Conservation (phyloP, 306 rosid genomes). For the Myrica gale region DNA sequence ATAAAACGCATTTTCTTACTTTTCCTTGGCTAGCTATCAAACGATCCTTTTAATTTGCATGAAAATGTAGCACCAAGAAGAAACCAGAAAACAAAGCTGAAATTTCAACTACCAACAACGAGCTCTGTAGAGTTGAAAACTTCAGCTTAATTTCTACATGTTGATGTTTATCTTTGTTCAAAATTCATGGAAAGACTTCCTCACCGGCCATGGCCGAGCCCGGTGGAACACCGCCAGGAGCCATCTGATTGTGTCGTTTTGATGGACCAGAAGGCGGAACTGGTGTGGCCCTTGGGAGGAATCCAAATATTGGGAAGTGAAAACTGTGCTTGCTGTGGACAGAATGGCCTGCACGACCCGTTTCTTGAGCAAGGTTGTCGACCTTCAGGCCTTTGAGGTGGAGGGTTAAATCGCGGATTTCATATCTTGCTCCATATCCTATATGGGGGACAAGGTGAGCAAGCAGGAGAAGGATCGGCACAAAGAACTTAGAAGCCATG, state of each 20-base stretch:
- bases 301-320: neutral
- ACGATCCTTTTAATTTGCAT: neutral
- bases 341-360: neutral
- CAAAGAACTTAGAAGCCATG: neutral
- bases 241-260: neutral
- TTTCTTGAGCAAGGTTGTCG: neutral
- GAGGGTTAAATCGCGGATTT: neutral
- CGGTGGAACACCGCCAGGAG: neutral
- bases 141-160: too few relatives aligned
- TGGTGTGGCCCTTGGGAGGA: neutral
- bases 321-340: neutral
- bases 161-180: neutral
- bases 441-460: neutral
- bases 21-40: neutral
- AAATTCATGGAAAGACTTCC: neutral
- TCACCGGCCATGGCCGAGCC: neutral
- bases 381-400: neutral
- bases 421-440: neutral
- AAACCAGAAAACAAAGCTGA: neutral
- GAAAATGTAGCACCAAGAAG: neutral
- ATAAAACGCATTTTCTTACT: neutral
- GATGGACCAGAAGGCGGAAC: constrained; percentile 21
- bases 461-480: neutral
- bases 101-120: neutral
- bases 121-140: too few relatives aligned